Evolutionary conservation across 768 basidiomycete genomes (phyloP).

Genomic region (Hericium alpestre): DNA sequence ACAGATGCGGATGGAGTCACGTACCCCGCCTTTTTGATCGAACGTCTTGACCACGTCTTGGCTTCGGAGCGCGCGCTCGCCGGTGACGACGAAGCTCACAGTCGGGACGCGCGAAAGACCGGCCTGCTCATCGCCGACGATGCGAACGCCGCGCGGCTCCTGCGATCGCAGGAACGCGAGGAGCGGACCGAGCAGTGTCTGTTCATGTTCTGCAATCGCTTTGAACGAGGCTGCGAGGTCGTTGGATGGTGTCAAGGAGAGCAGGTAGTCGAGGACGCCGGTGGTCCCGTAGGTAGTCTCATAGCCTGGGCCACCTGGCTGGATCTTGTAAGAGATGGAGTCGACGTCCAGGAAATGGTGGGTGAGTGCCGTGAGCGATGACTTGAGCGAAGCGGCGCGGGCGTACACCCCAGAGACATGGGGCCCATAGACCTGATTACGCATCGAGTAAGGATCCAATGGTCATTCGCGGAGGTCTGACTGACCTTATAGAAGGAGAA

Average conservation of each 20-base stretch:
- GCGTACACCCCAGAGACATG: conserved; percentile 62
- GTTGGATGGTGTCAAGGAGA: conserved; percentile 38
- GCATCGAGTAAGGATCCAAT: background rate
- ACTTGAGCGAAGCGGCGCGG: conserved; percentile 34
- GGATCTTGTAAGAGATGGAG: conserved; percentile 46
- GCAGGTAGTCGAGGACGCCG: conserved; percentile 52
- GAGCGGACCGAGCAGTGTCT: conserved; percentile 41
- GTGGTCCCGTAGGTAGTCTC: conserved; percentile 56
- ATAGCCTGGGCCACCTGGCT: conserved; percentile 67
- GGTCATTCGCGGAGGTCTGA: background rate
- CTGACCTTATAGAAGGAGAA: conserved; percentile 69
- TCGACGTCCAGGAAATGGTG: conserved; percentile 59
- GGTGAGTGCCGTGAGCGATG: conserved; percentile 45
- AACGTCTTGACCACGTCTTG: conserved; percentile 53
- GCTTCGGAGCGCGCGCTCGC: conserved; percentile 45
- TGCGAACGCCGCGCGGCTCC: conserved; percentile 46
- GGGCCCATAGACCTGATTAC: conserved; percentile 56
- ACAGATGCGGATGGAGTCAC: conserved; percentile 16
- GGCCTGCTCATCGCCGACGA: conserved; percentile 50
- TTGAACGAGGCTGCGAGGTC: conserved; percentile 40
- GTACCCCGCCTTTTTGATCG: conserved; percentile 51
- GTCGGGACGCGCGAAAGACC: conserved; percentile 48
- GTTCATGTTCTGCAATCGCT: conserved; percentile 54
- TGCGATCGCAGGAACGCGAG: conserved; percentile 43
- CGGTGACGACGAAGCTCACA: conserved; percentile 60